These are phyloP conservation scores for Chlamydomonas urium DNA, from an alignment of 139 green algal species.

Conservation along the genomic window DNA sequence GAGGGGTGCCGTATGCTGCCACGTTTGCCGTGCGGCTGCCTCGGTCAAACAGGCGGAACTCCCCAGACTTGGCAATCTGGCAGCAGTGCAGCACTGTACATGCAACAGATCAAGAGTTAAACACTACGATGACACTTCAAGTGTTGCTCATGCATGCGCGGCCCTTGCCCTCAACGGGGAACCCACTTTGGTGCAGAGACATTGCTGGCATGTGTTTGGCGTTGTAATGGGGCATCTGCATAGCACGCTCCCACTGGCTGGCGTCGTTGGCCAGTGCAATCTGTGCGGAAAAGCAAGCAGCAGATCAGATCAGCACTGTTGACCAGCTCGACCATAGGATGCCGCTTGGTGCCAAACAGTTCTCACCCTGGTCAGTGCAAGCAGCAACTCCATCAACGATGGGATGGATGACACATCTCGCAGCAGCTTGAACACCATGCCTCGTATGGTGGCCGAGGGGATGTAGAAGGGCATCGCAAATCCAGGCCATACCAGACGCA, in stretches of 20 bases:
- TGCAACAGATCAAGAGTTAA: too few species aligned
- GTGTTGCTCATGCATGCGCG: too few species aligned
- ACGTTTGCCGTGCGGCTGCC: slow-evolving; percentile 56
- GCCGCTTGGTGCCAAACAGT: too few species aligned
- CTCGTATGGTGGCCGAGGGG: slow-evolving; percentile 55
- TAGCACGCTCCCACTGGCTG: slow-evolving; percentile 76
- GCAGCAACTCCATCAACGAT: slow-evolving; percentile 32
- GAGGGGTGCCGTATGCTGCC: slow-evolving; percentile 57
- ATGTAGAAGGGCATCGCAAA: slow-evolving; percentile 58
- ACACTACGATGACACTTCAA: too few species aligned
- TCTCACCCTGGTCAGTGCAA: slow-evolving; percentile 53
- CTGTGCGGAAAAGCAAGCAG: not conserved
- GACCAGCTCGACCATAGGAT: too few species aligned
- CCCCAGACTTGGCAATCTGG: slow-evolving; percentile 44
- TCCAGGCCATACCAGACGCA: slow-evolving; percentile 8
- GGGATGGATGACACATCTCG: slow-evolving; percentile 24
- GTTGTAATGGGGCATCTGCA: slow-evolving; percentile 88
- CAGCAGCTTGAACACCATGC: slow-evolving; percentile 65
- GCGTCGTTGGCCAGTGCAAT: slow-evolving; percentile 60
- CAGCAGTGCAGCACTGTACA: slow-evolving; percentile 40
- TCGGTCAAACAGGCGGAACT: slow-evolving; percentile 87
- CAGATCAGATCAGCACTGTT: too few species aligned
- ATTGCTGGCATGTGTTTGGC: slow-evolving; percentile 80
- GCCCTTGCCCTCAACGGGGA: too few species aligned
- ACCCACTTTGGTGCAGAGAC: slow-evolving; percentile 52